Base-by-base conservation (phyloP, 306 rosid species). In the Cicer judaicum region DNA sequence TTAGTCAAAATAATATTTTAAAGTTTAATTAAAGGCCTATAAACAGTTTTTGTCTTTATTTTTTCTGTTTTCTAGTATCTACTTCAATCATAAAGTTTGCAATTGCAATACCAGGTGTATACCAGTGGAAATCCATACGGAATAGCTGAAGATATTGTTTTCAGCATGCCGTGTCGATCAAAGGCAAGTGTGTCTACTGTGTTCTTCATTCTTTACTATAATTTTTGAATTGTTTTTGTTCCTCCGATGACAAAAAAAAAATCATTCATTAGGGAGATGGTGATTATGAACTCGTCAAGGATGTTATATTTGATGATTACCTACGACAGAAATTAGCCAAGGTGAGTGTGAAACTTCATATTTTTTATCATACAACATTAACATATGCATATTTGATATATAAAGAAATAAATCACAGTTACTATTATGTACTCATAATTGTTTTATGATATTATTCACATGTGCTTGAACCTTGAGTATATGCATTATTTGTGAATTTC, bases 101-200 rank as follows among this genome's bases (percentile, higher is more conserved):
- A 44, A 75, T 53, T 69, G 41, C 44, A 67, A 13, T 80, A 72
- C 63, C 68, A 94, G 97, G 99, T 94, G 70, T 94, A 92, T 84
- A 86, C 92, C 15, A 72, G 9, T 49, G 97, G 99, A 74, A 95
- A 95, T 85, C 97, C 97, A 43, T 95, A 95, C 44, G 99, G 98
- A 63, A 87, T 95, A 76, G 91, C 88, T 50, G 96, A 95, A 80
- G 98, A 74, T 86, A 87, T 94, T 72, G 93, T 94, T 66, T 94
- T 88, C 88, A 94, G 98, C 53, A 89, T 94, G 99, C 99, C 99
- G 10, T 94, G 99, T 69, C 89, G 96, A 87, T 94, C 99, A 41
- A 92, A 87, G 41, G 99, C 90, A 87, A 78, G 89, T 55, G 29
- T 29, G 39, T 42, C 21, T 42, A 68, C 54, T 56, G 34, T 69